Evolutionary conservation across 352 stramenopile genomes (phyloP), one percentile per base, ranked within the genome.

Genomic region (Nothophytophthora sp.): DNA sequence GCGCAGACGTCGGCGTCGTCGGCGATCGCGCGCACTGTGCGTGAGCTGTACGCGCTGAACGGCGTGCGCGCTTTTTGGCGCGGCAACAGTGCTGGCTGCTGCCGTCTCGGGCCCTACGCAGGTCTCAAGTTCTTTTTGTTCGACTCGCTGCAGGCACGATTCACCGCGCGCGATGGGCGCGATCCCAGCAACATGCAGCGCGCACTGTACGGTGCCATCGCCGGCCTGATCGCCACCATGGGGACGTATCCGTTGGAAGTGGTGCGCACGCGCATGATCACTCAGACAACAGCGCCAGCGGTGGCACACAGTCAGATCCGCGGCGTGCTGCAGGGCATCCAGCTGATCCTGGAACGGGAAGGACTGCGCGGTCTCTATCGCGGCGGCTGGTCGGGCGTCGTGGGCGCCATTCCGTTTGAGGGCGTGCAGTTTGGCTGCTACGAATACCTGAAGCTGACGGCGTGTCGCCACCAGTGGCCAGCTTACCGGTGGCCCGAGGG

Each of bases 371-470:
- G 78, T 3, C 54, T 95, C n/a, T 95, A 92, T 67, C 73, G 70
- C 10, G 84, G 84, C 16, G 71, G 76, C 13, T 78, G 63, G 55
- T 88, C 81, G 9, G 77, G 73, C 2, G 63, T 92, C 32, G 61
- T 76, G 10, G 84, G 84, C 28, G 74, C 81, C 32, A 88, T 92
- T 36, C 84, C 84, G 29, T 95, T 92, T 28, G 79, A 92, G 40
- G 84, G 84, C 20, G 73, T 88, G 42, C 81, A 95, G 67, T 95
- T 95, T 42, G 81, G 76, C 20, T 90, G 80, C 60, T 94, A 92
- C 57, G 83, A 90, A 60, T 90, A 82, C 50, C 57, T 90, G 48
- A 94, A 92, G 60, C 42, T 63, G 39, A 70, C 66, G n/a, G 58
- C 62, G 1, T 60, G 70, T 47, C 50, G 54, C 25, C 37, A 76